Percentiles rank a stretch among this genome's conserved stretches.
Conservation (phyloP, 257 asterid species). For the Oldenlandia corymbosa region DNA sequence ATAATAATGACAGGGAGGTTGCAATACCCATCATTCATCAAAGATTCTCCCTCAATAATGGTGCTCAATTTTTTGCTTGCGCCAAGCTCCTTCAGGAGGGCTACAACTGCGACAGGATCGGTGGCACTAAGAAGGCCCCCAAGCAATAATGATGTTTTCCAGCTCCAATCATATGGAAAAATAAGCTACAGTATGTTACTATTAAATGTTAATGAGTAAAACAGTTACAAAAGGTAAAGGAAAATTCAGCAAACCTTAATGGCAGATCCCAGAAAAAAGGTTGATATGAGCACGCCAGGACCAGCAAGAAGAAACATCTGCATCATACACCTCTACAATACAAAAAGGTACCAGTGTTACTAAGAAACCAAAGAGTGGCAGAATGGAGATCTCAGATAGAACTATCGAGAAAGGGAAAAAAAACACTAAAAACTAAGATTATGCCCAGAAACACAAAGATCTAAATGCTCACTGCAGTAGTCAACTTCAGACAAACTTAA, state of each 20-base stretch:
- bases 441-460: too few species aligned
- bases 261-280: conserved; percentile 76
- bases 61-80: conserved; percentile 95
- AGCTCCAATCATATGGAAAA: conserved; percentile 93
- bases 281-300: conserved; percentile 93
- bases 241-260: conserved; percentile 60
- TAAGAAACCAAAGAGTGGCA: background rate
- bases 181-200: conserved; percentile 41
- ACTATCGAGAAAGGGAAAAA: too few species aligned
- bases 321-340: conserved; percentile 68
- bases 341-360: background rate
- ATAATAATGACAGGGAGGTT: background rate
- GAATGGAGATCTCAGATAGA: background rate
- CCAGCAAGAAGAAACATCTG: conserved; percentile 96
- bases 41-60: conserved; percentile 94
- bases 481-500: too few species aligned
- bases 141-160: conserved; percentile 86
- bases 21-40: conserved; percentile 95
- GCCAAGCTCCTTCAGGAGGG: conserved; percentile 91
- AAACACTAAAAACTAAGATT: too few species aligned
- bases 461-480: too few species aligned
- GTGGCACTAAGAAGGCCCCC: conserved; percentile 99
- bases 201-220: conserved; percentile 24
- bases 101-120: conserved; percentile 98
- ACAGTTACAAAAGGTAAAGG: conserved; percentile 15